These are phyloP conservation scores for Cutaneotrichosporon sp. DNA, from an alignment of 1,284 basidiomycete genomes.

Conservation along the genomic window DNA sequence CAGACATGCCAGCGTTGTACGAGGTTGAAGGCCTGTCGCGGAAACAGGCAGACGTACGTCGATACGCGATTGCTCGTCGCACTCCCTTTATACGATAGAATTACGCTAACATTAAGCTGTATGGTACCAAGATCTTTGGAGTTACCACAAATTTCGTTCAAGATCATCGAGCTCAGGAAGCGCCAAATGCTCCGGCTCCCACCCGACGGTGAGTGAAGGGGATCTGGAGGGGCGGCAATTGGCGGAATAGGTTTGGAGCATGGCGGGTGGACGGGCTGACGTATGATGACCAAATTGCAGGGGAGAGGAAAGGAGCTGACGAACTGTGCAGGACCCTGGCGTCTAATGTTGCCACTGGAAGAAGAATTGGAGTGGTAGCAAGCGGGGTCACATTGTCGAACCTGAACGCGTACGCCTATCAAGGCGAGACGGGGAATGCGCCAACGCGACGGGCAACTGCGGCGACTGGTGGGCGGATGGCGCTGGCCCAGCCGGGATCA, in stretches of 20 bases:
- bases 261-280: background rate
- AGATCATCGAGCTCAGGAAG: slow-evolving; percentile 9
- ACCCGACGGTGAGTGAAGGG: background rate
- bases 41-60: slow-evolving; percentile 19
- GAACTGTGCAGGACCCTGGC: background rate
- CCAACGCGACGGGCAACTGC: background rate
- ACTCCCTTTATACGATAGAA: background rate
- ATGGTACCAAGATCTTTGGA: slow-evolving; percentile 27
- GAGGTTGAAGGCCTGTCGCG: slow-evolving; percentile 37
- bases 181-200: slow-evolving; percentile 2
- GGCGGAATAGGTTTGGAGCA: background rate
- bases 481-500: background rate
- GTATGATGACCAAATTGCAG: background rate
- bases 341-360: background rate
- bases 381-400: background rate
- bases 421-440: background rate
- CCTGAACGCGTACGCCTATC: slow-evolving; percentile 2
- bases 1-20: slow-evolving; percentile 31
- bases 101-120: slow-evolving; percentile 16
- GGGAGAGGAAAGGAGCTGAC: background rate
- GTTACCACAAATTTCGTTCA: slow-evolving; percentile 21
- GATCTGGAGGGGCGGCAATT: background rate
- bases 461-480: background rate
- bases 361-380: background rate
- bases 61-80: background rate